phyloP scores from a whole-genome alignment of 2,329 filamentous ascomycete genomes.

The Colletotrichum scovillei region DNA sequence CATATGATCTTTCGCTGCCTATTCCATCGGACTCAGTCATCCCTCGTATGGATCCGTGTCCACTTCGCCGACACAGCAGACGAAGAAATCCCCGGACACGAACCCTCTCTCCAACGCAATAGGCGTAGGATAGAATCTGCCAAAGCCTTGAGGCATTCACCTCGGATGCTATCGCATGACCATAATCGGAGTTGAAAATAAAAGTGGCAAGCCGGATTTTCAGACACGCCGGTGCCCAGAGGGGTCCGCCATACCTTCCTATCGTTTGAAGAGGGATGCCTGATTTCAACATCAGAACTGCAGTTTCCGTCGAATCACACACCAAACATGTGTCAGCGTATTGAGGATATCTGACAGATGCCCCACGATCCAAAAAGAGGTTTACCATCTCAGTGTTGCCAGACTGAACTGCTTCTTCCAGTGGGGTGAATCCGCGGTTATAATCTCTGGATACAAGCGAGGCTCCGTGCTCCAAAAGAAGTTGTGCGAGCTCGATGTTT shows the following conservation, averaged over 20 bases:
- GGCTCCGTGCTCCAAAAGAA: constrained; percentile 1
- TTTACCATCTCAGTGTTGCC: not conserved
- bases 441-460: not conserved
- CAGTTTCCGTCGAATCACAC: not conserved
- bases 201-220: not conserved
- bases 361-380: not conserved
- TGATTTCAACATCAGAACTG: not conserved
- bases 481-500: not conserved
- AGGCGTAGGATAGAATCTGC: not conserved
- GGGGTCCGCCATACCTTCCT: not conserved
- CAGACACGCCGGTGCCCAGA: not conserved
- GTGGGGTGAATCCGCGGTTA: not conserved
- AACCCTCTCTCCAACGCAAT: not conserved
- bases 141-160: not conserved
- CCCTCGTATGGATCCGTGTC: not conserved
- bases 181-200: constrained; percentile 8
- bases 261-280: not conserved
- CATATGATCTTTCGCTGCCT: not conserved
- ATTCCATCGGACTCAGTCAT: not conserved
- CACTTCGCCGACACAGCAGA: constrained; percentile 2
- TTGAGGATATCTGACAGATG: not conserved
- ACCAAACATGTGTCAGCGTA: not conserved
- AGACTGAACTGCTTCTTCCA: not conserved
- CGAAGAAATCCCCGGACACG: not conserved
- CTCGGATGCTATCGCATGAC: not conserved